Evolutionary conservation across 306 rosid genomes (phyloP).

Genomic region (Sphenostylis stenocarpa): DNA sequence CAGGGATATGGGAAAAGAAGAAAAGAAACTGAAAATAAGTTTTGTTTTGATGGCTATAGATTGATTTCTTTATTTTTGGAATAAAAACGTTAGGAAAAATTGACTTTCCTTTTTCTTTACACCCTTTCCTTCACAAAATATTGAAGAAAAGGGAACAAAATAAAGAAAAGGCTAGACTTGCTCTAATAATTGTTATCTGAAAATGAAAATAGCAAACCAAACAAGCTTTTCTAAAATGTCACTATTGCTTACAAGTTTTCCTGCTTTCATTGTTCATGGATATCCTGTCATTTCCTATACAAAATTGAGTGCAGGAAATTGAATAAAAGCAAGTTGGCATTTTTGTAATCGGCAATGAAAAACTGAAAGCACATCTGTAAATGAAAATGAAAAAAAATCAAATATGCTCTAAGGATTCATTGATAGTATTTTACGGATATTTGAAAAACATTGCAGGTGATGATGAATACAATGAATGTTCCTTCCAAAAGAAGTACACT

Average conservation of each 20-base stretch:
- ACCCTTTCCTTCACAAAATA: background rate
- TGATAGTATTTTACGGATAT: conserved; percentile 24
- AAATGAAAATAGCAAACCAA: background rate
- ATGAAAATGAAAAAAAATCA: conserved; percentile 2
- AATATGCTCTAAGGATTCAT: conserved; percentile 5
- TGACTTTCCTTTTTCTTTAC: background rate
- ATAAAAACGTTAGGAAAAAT: background rate
- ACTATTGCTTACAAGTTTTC: background rate
- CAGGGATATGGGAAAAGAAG: conserved; percentile 4
- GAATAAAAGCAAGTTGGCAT: background rate
- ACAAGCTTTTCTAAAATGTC: background rate
- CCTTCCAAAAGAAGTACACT: conserved; percentile 98
- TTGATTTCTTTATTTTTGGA: background rate
- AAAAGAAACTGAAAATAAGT: conserved; percentile 1
- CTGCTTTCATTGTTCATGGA: conserved; percentile 1
- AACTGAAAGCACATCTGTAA: background rate
- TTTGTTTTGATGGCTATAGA: background rate
- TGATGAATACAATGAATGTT: conserved; percentile 98
- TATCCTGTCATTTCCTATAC: background rate
- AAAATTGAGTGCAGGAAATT: background rate
- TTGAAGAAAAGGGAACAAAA: background rate
- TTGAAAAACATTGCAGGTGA: conserved; percentile 67
- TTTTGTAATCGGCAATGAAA: background rate
- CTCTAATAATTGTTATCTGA: background rate
- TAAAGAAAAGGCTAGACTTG: background rate